Percentiles rank a stretch among this genome's conserved stretches.
These are phyloP conservation scores for Mycena venus DNA, from an alignment of 768 basidiomycete genomes.

Conservation along the genomic window DNA sequence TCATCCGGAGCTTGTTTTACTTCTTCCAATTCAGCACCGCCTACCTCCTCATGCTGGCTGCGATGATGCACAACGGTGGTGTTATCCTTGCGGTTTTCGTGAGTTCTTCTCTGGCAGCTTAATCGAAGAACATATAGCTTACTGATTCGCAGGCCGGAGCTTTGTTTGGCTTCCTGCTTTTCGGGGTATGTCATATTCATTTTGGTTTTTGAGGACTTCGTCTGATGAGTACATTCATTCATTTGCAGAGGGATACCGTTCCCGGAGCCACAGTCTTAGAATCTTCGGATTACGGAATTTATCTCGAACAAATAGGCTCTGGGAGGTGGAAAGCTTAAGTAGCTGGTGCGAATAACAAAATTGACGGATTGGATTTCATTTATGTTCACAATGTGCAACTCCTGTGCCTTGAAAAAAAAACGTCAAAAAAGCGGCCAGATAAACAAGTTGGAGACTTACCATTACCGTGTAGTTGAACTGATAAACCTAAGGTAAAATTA, in stretches of 20 bases:
- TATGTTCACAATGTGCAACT: background rate
- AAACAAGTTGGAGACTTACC: too few species aligned
- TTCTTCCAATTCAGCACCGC: conserved; percentile 22
- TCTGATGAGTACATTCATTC: background rate
- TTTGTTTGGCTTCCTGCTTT: conserved; percentile 27
- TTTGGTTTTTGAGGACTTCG: background rate
- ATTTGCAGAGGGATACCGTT: conserved; percentile 15
- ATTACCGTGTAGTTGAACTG: too few species aligned
- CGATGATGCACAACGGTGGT: conserved; percentile 32
- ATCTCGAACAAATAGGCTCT: conserved; percentile 17
- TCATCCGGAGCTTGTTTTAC: conserved; percentile 28
- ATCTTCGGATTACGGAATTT: conserved; percentile 10
- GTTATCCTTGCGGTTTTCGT: conserved; percentile 26
- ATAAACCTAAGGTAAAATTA: too few species aligned
- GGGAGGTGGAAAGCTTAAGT: background rate
- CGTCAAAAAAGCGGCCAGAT: too few species aligned
- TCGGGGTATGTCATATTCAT: conserved; percentile 7
- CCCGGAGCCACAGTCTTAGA: conserved; percentile 15
- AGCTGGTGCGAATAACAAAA: too few species aligned
- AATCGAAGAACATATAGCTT: background rate
- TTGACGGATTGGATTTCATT: too few species aligned
- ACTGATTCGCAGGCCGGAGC: conserved; percentile 10
- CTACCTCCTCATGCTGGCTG: conserved; percentile 30
- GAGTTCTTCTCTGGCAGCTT: background rate
- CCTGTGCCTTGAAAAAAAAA: too few species aligned